Percentiles rank a stretch among this genome's conserved stretches.
Evolutionary conservation across 1,284 basidiomycete genomes (phyloP).

Genomic region (Leccinum fallax): DNA sequence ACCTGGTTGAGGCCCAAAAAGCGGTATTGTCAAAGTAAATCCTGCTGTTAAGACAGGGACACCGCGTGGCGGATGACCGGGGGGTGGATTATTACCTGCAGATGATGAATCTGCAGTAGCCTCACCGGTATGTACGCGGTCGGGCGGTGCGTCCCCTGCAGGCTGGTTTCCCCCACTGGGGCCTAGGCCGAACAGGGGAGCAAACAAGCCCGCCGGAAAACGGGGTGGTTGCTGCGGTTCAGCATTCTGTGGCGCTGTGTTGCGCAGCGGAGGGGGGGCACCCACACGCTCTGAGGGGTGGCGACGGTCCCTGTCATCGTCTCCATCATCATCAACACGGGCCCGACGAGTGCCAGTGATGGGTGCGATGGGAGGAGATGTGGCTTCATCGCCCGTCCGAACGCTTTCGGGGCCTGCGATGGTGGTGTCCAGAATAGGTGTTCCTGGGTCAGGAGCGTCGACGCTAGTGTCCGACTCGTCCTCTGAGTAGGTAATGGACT

Average conservation of each 20-base stretch:
- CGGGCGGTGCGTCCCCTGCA: constrained; percentile 20
- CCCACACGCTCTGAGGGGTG: constrained; percentile 56
- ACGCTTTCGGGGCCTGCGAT: constrained; percentile 37
- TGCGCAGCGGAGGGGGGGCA: constrained; percentile 8
- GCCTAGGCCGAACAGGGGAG: constrained; percentile 29
- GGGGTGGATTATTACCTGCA: constrained; percentile 26
- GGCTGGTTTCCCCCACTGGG: constrained; percentile 10
- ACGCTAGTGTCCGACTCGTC: constrained; percentile 27
- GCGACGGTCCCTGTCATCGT: constrained; percentile 56
- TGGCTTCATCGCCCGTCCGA: constrained; percentile 35
- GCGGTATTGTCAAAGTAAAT: constrained; percentile 35
- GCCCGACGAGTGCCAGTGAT: constrained; percentile 43
- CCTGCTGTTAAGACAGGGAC: constrained; percentile 31
- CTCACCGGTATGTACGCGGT: constrained; percentile 35
- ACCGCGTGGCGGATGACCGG: constrained; percentile 24
- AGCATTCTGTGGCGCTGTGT: constrained; percentile 19
- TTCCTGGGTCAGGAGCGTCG: constrained; percentile 35
- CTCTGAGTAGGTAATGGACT: constrained; percentile 39
- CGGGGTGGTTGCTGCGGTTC: constrained; percentile 21
- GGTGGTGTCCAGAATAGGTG: constrained; percentile 8
- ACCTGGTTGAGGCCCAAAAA: constrained; percentile 26
- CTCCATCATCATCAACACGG: constrained; percentile 56
- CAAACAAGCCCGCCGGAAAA: constrained; percentile 25
- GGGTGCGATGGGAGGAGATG: constrained; percentile 29
- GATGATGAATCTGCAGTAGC: constrained; percentile 19